phyloP scores from a whole-genome alignment of 192 early-diverging fungal genomes.

The Coemansia sp. region DNA sequence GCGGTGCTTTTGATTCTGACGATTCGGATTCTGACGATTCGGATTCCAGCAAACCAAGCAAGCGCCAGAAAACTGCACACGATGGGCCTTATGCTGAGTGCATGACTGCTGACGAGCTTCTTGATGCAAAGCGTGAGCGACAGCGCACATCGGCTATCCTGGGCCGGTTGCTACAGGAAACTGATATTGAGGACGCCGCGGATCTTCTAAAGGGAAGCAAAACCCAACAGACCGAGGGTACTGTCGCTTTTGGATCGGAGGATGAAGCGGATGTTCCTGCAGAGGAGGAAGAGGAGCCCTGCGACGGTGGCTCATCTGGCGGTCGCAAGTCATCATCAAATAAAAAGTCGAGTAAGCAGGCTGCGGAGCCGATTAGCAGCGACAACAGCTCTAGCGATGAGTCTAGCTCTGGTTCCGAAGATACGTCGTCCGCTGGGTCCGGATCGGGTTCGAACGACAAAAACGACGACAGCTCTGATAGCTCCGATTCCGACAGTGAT shows the following conservation, averaged over 20 bases:
- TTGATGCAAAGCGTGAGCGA: constrained; percentile 30
- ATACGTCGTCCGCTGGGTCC: constrained; percentile 9
- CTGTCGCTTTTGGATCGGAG: constrained; percentile 11
- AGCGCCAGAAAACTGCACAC: neutral
- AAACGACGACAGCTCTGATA: constrained; percentile 9
- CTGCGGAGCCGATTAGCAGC: neutral
- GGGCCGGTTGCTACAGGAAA: constrained; percentile 13
- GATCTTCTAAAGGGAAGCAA: neutral
- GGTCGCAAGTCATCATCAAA: constrained; percentile 4
- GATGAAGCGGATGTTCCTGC: neutral
- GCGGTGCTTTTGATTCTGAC: constrained; percentile 46
- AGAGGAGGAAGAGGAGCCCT: neutral
- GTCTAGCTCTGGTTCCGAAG: constrained; percentile 13
- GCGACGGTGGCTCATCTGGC: neutral
- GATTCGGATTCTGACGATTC: constrained; percentile 20
- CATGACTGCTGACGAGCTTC: constrained; percentile 23
- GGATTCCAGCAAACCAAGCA: neutral
- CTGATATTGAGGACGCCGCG: neutral
- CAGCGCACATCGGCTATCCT: constrained; percentile 39
- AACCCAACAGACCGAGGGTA: neutral
- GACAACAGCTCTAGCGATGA: constrained; percentile 7
- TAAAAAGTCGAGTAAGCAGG: neutral
- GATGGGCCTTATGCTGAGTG: neutral
- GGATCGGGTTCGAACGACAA: constrained; percentile 13
- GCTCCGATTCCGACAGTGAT: constrained; percentile 5